Conservation (phyloP, 2,329 filamentous ascomycete genomes). For the Huntiella moniliformis region DNA sequence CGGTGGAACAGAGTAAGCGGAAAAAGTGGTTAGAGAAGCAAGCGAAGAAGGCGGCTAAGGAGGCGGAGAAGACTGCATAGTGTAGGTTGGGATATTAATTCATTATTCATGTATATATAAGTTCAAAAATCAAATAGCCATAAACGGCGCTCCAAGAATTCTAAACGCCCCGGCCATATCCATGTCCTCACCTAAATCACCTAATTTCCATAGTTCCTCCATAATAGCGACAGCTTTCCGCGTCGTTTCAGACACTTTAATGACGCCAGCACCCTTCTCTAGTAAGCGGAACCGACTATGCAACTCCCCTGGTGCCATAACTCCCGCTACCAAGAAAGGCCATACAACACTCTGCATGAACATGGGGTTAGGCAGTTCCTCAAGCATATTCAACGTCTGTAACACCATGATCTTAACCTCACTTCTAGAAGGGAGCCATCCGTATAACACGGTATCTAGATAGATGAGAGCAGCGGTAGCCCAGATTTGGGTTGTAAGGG, state of each 20-base stretch:
- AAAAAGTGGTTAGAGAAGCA: conserved; percentile 23
- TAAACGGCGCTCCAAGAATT: conserved; percentile 7
- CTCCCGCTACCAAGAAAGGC: conserved; percentile 25
- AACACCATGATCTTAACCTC: conserved; percentile 22
- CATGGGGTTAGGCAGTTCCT: conserved; percentile 19
- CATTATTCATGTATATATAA: not conserved
- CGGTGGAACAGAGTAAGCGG: conserved; percentile 42
- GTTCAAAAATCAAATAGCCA: conserved; percentile 7
- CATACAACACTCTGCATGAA: conserved; percentile 22
- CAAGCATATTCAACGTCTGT: conserved; percentile 16
- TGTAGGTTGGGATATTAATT: not conserved
- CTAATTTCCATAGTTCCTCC: conserved; percentile 26
- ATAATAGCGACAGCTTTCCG: conserved; percentile 26
- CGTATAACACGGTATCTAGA: conserved; percentile 28
- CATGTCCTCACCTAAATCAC: conserved; percentile 1
- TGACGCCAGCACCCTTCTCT: conserved; percentile 22
- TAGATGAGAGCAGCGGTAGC: conserved; percentile 29
- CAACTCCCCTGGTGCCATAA: conserved; percentile 21
- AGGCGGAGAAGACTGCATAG: conserved; percentile 2
- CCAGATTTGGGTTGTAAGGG: conserved; percentile 24
- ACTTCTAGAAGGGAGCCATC: conserved; percentile 29
- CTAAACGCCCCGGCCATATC: conserved; percentile 7
- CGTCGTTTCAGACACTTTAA: conserved; percentile 28
- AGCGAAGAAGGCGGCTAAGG: conserved; percentile 14
- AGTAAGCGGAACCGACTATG: conserved; percentile 25